These are phyloP conservation scores for Alnus rubra DNA, from an alignment of 306 rosid species.

Conservation along the genomic window DNA sequence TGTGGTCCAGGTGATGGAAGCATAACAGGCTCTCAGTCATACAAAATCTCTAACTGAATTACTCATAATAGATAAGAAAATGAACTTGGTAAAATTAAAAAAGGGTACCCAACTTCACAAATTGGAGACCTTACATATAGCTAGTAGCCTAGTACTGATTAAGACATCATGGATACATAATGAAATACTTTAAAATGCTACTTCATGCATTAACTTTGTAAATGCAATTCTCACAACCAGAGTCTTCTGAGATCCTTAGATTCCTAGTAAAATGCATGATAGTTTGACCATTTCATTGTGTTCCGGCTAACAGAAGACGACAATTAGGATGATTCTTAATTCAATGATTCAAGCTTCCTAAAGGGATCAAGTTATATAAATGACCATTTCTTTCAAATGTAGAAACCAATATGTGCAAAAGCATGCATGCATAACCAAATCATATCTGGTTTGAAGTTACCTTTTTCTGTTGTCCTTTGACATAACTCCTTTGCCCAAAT, in stretches of 20 bases:
- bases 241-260: not conserved
- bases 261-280: not conserved
- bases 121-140: not conserved
- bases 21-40: not conserved
- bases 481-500: constrained; percentile 12
- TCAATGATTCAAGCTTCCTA: not conserved
- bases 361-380: not conserved
- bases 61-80: not conserved
- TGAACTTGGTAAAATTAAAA: not conserved
- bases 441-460: constrained; percentile 1
- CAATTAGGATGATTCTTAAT: not conserved
- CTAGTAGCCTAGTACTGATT: not conserved
- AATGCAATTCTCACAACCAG: not conserved
- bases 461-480: constrained; percentile 27
- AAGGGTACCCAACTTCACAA: not conserved
- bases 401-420: not conserved
- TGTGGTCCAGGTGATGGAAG: not conserved
- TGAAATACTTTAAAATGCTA: not conserved
- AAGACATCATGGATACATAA: not conserved
- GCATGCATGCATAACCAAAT: not conserved
- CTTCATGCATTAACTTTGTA: not conserved
- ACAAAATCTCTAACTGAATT: not conserved
- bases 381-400: not conserved
- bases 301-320: not conserved
- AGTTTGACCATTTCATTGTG: not conserved